Percentiles rank a stretch among this genome's conserved stretches.
phyloP scores from a whole-genome alignment of 2,329 filamentous ascomycete genomes.

The Ciborinia camelliae region DNA sequence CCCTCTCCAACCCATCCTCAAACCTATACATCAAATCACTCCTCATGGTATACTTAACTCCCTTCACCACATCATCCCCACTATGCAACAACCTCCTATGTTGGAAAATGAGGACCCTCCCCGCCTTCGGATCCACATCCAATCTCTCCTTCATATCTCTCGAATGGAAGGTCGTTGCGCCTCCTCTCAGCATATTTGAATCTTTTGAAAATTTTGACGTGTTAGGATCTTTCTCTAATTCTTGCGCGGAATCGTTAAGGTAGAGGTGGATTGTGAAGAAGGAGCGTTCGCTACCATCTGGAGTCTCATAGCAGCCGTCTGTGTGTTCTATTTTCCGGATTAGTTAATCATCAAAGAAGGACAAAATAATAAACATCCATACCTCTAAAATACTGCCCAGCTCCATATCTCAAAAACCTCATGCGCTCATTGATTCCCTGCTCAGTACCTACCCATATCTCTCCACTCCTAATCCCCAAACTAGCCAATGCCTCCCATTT shows the following conservation, averaged over 20 bases:
- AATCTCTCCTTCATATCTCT: constrained; percentile 42
- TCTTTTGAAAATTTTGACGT: not conserved
- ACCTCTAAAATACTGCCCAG: constrained; percentile 67
- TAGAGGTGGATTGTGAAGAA: constrained; percentile 57
- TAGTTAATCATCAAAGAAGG: not conserved
- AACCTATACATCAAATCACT: constrained; percentile 52
- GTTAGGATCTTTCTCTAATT: constrained; percentile 34
- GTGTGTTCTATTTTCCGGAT: not conserved
- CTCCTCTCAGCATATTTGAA: constrained; percentile 30
- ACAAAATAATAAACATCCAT: constrained; percentile 27
- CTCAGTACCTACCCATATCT: constrained; percentile 27
- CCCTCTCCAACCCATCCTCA: constrained; percentile 19
- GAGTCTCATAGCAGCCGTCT: constrained; percentile 49
- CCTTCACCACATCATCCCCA: constrained; percentile 50
- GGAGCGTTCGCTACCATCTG: constrained; percentile 28
- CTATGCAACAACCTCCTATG: constrained; percentile 51
- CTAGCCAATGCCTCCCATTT: constrained; percentile 38
- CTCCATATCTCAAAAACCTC: constrained; percentile 69
- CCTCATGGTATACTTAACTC: constrained; percentile 55
- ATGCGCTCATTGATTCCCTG: constrained; percentile 65
- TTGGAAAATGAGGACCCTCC: constrained; percentile 59
- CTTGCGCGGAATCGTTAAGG: constrained; percentile 48
- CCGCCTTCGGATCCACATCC: constrained; percentile 54
- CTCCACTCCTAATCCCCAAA: constrained; percentile 26
- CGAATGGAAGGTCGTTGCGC: constrained; percentile 55